Evolutionary conservation across 495 filamentous ascomycete species (phyloP), one percentile per base, ranked within the genome.

Genomic region (Zalerion maritima): DNA sequence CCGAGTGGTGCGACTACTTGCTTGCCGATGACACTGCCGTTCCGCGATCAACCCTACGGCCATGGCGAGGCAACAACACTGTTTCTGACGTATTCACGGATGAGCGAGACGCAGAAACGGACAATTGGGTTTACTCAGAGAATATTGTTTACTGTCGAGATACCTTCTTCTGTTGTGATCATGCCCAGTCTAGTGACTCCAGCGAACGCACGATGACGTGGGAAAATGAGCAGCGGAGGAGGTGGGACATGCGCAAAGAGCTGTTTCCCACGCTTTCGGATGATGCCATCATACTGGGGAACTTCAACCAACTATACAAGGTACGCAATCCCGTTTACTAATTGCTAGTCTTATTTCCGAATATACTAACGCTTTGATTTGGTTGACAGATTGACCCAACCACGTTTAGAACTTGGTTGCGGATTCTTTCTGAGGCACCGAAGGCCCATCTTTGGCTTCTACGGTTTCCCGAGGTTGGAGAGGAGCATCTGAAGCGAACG

Each of bases 231-330:
- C 79, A 85, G 54, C 54, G 55, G 29, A 64, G 78, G 36, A 65
- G 91, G 35, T 96, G 91, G 89, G 63, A 67, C 28, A 96, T 94
- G 89, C 74, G 89, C 14, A 94, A 92, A 46, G 81, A 92, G 43
- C 50, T 99, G 14, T 99, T 99, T 47, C 91, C 89, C 2, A 62
- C 66, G 7, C 62, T 99, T 14, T 60, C 71, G 8, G 80, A 94
- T 36, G 78, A 94, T 45, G 69, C 71, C 14, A 75, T 99, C 42
- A 94, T 99, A 39, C 67, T 99, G 24, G 89, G 81, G 7, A 99
- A 99, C 55, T 99, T 99, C 53, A 99, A 99, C 52, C 89, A 99
- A 54, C 58, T 99, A 14, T 99, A 99, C 61, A 99, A 99, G 78
- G 89, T 91, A 62, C 42, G 60, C 50, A 24, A 37, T 26, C 24